Base-by-base conservation (phyloP, 2,329 filamentous ascomycete genomes). In the Trichoderma gracile region DNA sequence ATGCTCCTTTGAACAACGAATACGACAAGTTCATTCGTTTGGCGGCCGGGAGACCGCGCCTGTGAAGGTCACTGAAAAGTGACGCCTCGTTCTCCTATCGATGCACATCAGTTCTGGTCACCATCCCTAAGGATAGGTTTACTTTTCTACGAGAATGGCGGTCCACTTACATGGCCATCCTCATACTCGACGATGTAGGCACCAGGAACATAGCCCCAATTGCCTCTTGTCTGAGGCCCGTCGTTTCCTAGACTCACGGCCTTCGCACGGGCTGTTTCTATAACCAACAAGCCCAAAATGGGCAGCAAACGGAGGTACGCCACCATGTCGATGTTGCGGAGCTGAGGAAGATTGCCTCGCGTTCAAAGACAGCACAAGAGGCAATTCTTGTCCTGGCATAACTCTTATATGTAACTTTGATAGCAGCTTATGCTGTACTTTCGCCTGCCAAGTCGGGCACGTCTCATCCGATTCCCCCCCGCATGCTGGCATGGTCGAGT, bases 141-240 rank as follows among this genome's bases (percentile, higher is more conserved):
- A 1, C 17, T 15, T 12, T 3, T 38, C 10, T n/a, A 17, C 14
- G 9, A 10, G 6, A 10, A 3, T 2, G 30, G 30, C 30, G 8
- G 9, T 33, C 9, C 8, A 63, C 60, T 49, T 55, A 63, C 50
- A 70, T 80, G 74, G 10, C 77, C 76, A 17, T 82, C 79, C 52
- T 84, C 79, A 61, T 84, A 81, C 68, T 85, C 82, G 64, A 85
- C 77, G 66, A 85, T 81, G 72, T 80, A 85, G 19, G 79, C 79
- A 21, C 82, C 81, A 0, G 79, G 75, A 17, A 85, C 69, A 40
- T 61, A 53, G 5, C 45, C 25, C 58, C 45, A 61, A 25, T 14
- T 23, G 46, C 23, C 58, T 33, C 15, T 47, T n/a, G 57, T 30
- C 4, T 17, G 38, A 9, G 8, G 30, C 14, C 8, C n/a, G 5